These are phyloP conservation scores for Dimargaris xerosporica DNA, from an alignment of 192 early-diverging fungal species.

Conservation along the genomic window DNA sequence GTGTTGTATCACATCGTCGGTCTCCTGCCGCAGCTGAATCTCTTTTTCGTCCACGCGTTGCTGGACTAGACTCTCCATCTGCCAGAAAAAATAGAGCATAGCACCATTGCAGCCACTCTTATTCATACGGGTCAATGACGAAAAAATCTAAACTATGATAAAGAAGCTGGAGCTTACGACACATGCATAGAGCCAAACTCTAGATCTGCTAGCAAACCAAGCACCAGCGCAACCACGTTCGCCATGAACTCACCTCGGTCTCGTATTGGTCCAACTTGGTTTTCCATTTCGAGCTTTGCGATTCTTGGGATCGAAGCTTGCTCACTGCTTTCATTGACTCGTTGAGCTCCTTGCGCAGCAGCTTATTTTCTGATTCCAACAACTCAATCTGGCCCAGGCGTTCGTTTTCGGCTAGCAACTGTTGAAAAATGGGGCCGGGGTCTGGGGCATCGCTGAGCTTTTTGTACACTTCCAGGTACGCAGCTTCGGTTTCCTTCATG, in stretches of 20 bases:
- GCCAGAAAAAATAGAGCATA: no score
- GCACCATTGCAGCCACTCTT: no score
- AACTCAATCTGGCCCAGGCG: constrained; percentile 25
- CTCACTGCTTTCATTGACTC: constrained; percentile 27
- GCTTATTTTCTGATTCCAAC: constrained; percentile 35
- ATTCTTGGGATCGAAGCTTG: constrained; percentile 26
- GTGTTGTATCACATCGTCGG: constrained; percentile 62
- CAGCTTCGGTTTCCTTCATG: constrained; percentile 66
- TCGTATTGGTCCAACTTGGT: constrained; percentile 42
- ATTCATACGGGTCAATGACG: no score
- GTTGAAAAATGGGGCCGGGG: constrained; percentile 53
- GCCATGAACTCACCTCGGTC: constrained; percentile 24
- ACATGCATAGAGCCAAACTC: no score
- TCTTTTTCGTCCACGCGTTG: constrained; percentile 54
- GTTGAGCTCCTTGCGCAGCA: constrained; percentile 34
- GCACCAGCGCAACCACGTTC: no score
- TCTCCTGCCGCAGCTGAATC: constrained; percentile 50
- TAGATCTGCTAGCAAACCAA: no score
- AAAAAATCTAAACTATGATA: no score
- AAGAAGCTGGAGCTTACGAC: no score
- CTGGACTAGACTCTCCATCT: constrained; percentile 50
- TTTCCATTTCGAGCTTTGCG: constrained; percentile 31
- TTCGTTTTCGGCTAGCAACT: constrained; percentile 21
- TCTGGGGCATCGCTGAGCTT: constrained; percentile 67
- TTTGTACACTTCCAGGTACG: constrained; percentile 70